These are phyloP conservation scores for Oryza glumipatula DNA, from an alignment of 176 grass and related monocot genomes.

Conservation along the genomic window DNA sequence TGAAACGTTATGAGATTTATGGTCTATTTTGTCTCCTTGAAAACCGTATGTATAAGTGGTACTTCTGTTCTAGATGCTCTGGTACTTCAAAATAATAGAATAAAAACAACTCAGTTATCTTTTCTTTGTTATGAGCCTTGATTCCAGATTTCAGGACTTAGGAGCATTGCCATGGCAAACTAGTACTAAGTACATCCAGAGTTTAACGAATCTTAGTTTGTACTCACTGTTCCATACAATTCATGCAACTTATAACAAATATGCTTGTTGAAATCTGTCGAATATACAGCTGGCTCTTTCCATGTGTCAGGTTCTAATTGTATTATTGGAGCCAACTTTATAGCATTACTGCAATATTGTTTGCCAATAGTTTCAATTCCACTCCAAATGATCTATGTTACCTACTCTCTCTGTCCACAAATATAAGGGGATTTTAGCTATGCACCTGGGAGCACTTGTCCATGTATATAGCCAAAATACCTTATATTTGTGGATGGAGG, in stretches of 20 bases:
- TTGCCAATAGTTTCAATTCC: not conserved
- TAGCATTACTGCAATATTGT: not conserved
- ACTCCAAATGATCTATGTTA: not conserved
- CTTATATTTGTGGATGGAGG: too few relatives aligned
- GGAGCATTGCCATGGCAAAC: not conserved
- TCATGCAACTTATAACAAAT: not conserved
- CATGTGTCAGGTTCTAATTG: not conserved
- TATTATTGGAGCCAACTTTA: not conserved
- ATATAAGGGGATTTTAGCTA: too few relatives aligned
- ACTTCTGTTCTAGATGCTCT: not conserved
- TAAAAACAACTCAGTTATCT: not conserved
- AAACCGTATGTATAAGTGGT: slow-evolving; percentile 10
- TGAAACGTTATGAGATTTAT: not conserved
- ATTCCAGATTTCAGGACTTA: not conserved
- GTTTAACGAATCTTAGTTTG: not conserved
- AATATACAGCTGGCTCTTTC: not conserved
- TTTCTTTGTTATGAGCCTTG: not conserved
- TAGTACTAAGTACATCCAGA: not conserved
- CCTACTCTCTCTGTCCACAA: not conserved
- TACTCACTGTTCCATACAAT: not conserved
- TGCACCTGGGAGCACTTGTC: too few relatives aligned
- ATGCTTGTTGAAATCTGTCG: not conserved
- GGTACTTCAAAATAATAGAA: not conserved
- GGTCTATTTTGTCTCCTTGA: slow-evolving; percentile 20
- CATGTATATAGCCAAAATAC: too few relatives aligned